phyloP scores from a whole-genome alignment of 495 filamentous ascomycete species.

The Neurospora hispaniola region DNA sequence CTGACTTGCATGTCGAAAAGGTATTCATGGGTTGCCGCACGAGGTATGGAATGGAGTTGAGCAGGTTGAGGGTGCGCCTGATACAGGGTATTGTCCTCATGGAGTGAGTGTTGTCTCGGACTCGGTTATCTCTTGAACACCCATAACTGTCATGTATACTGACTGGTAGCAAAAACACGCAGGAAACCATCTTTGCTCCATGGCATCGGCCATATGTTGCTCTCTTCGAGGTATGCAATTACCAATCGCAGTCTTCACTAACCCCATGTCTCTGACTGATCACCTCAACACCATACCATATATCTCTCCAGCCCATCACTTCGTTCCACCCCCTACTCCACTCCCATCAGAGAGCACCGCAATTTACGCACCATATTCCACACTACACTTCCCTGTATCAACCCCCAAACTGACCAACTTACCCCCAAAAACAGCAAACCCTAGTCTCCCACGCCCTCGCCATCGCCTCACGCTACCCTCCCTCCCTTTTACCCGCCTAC shows the following conservation, averaged over 20 bases:
- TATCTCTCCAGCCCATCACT: background rate
- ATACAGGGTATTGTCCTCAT: constrained; percentile 39
- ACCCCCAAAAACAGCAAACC: constrained; percentile 21
- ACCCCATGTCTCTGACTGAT: background rate
- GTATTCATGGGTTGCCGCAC: constrained; percentile 42
- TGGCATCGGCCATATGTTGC: constrained; percentile 34
- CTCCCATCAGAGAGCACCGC: background rate
- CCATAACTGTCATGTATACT: background rate
- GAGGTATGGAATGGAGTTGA: constrained; percentile 35
- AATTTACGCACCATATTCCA: background rate
- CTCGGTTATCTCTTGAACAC: background rate
- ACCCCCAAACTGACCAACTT: background rate
- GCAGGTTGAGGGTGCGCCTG: constrained; percentile 21
- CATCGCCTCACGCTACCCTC: constrained; percentile 22
- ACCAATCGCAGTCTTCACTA: background rate
- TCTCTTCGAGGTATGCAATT: constrained; percentile 27
- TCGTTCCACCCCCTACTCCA: background rate
- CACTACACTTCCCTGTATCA: background rate
- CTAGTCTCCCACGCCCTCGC: constrained; percentile 25
- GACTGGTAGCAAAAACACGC: constrained; percentile 6
- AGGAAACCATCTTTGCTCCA: constrained; percentile 29
- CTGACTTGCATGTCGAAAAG: constrained; percentile 20
- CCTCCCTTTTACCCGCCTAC: constrained; percentile 17
- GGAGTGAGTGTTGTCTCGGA: constrained; percentile 18
- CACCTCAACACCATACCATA: background rate